phyloP scores from a whole-genome alignment of 148 eudicot species.

The Camellia japonica region DNA sequence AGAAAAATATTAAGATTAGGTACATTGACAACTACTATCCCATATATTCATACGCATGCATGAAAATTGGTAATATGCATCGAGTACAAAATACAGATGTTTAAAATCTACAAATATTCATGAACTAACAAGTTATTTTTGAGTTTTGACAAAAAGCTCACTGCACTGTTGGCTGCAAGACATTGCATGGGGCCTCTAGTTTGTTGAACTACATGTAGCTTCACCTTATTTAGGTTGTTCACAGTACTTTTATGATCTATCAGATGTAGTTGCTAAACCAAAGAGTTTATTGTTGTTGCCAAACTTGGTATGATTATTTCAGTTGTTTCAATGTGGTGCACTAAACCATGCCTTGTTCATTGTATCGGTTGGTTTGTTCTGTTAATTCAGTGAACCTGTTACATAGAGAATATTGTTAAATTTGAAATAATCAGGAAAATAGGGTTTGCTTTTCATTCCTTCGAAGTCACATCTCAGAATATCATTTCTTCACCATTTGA shows the following conservation, averaged over 20 bases:
- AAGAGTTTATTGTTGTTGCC: not conserved
- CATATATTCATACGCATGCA: not conserved
- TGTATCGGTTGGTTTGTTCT: not conserved
- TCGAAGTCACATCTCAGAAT: not conserved
- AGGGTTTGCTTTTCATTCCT: not conserved
- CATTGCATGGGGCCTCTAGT: not conserved
- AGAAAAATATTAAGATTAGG: too few relatives aligned
- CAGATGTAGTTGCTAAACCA: not conserved
- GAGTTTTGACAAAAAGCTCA: not conserved
- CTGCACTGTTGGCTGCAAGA: not conserved
- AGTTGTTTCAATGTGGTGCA: not conserved
- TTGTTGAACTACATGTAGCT: not conserved
- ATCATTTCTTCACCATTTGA: not conserved
- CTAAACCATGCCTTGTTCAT: constrained; percentile 1
- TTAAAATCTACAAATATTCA: not conserved
- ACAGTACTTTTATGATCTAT: too few relatives aligned
- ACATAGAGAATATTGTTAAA: not conserved
- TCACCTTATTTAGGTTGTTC: not conserved
- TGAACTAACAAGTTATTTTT: not conserved
- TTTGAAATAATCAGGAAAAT: not conserved
- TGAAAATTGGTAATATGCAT: not conserved
- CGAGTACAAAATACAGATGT: not conserved
- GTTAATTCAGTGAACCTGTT: not conserved
- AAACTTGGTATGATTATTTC: not conserved
- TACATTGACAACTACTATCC: too few relatives aligned